Base-by-base conservation (phyloP, 805 yeast species). In the Saccharomycopsis selenospora region DNA sequence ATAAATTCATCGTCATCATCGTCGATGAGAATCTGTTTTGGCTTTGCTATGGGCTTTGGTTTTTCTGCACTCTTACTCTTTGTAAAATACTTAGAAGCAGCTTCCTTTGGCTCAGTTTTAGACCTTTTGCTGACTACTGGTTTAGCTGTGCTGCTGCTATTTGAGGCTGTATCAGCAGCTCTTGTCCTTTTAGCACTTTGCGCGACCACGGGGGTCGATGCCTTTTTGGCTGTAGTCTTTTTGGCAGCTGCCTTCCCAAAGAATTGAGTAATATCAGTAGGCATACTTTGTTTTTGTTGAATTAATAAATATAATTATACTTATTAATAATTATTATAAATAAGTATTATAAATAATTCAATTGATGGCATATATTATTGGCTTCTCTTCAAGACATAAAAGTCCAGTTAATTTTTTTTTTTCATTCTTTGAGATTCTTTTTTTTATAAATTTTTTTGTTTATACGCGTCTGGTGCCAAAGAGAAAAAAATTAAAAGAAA, bases 1-100 rank as follows among this genome's bases (percentile, higher is more conserved):
- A 58, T 61, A 11, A 58, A 62, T 8, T 59, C 62, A 14, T 59
- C 66, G 20, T 60, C 65, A 23, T 60, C 59, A 40, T 61, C 64
- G 40, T 61, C 62, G 30, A 60, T 53, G 7, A 52, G 43, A 6
- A 52, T 52, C 3, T 53, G 49, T 40, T 58, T 52, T 41, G 47
- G 24, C 36, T 42, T 50, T 24, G 28, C 30, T 24, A 3, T 17
- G n/a, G 43, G 25, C 13, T 33, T 33, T 11, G 38, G 14, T 14
- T 33, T 27, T 11, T 27, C 10, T 33, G n/a, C 17, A 20, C 5
- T 14, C 20, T 33, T 33, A 20, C 5, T 14, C 20, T 14, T 20
- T 4, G 38, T 14, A 33, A 33, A 33, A 20, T 14, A 33, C 38
- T 14, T 7, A 7, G 38, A 33, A 14, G 38, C n/a, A 14, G 20